phyloP scores from a whole-genome alignment of 2,329 filamentous ascomycete species.

The Dactylonectria macrodidyma region DNA sequence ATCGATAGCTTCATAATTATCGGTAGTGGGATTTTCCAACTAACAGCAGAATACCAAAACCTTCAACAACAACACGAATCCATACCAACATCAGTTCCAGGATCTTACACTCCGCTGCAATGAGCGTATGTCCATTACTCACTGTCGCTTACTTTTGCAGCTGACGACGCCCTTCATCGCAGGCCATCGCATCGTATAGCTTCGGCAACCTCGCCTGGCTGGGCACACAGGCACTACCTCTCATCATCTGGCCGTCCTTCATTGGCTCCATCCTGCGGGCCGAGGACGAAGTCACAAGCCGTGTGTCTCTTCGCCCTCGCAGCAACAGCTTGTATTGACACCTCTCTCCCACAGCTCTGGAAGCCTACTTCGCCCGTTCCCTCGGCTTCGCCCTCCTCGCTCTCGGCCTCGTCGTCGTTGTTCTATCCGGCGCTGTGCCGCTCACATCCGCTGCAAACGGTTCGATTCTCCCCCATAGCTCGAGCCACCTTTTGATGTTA shows the following conservation, averaged over 20 bases:
- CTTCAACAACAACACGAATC: background rate
- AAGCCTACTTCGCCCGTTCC: constrained; percentile 81
- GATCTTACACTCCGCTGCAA: constrained; percentile 10
- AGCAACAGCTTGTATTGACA: too few relatives aligned
- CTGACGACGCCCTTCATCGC: constrained; percentile 3
- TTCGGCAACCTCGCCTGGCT: constrained; percentile 69
- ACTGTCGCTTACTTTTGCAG: constrained; percentile 3
- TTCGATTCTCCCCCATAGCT: constrained; percentile 43
- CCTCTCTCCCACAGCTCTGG: constrained; percentile 59
- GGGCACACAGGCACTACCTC: constrained; percentile 61
- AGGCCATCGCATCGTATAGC: constrained; percentile 67
- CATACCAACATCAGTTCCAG: too few relatives aligned
- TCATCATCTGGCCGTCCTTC: constrained; percentile 64
- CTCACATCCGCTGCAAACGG: constrained; percentile 66
- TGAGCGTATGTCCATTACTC: constrained; percentile 38
- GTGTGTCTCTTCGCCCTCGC: constrained; percentile 43
- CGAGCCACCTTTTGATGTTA: background rate
- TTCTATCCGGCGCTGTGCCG: constrained; percentile 80
- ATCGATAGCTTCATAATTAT: background rate
- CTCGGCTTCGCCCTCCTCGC: constrained; percentile 78
- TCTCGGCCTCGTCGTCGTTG: constrained; percentile 74
- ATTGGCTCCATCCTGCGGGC: constrained; percentile 60
- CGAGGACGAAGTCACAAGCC: constrained; percentile 49
- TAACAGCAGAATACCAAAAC: background rate
- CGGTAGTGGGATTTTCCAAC: background rate